Evolutionary conservation across 2,329 filamentous ascomycete species (phyloP).

Genomic region (Diaporthe destruens): DNA sequence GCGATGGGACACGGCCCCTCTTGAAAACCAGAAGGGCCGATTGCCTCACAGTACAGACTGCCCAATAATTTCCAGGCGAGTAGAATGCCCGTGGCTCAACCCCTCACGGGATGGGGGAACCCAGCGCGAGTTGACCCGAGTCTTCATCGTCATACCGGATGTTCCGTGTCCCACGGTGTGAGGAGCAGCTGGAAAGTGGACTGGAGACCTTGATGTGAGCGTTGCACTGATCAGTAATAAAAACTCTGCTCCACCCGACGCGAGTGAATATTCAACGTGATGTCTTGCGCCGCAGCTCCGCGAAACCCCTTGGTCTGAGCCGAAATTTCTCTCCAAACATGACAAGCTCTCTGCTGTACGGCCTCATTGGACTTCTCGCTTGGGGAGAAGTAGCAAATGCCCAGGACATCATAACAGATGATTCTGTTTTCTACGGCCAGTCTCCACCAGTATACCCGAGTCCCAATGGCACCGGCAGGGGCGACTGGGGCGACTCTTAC

Average conservation of each 20-base stretch:
- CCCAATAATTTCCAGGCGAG: slow-evolving; percentile 9
- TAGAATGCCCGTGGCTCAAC: background rate
- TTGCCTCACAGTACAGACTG: slow-evolving; percentile 3
- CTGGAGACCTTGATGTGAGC: background rate
- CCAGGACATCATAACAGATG: slow-evolving; percentile 40
- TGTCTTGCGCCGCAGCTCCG: background rate
- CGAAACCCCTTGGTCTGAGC: slow-evolving; percentile 1
- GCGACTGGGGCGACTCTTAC: slow-evolving; percentile 76
- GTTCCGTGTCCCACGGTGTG: background rate
- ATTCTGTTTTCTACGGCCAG: slow-evolving; percentile 39
- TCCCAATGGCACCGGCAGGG: slow-evolving; percentile 47
- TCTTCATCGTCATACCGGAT: slow-evolving; percentile 8
- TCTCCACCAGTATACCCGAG: slow-evolving; percentile 39
- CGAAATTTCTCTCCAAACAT: background rate
- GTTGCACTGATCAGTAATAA: slow-evolving; percentile 22
- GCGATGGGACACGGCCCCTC: slow-evolving; percentile 16
- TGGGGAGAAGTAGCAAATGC: slow-evolving; percentile 21
- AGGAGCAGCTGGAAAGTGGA: slow-evolving; percentile 21
- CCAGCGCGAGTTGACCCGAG: background rate
- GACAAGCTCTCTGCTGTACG: slow-evolving; percentile 26
- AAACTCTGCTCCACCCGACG: slow-evolving; percentile 7
- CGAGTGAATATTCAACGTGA: background rate
- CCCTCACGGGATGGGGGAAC: slow-evolving; percentile 19
- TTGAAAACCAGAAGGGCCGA: slow-evolving; percentile 38
- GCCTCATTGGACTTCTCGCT: slow-evolving; percentile 36